phyloP scores from a whole-genome alignment of 371 early-diverging fungal species.

The Nematocida major region DNA sequence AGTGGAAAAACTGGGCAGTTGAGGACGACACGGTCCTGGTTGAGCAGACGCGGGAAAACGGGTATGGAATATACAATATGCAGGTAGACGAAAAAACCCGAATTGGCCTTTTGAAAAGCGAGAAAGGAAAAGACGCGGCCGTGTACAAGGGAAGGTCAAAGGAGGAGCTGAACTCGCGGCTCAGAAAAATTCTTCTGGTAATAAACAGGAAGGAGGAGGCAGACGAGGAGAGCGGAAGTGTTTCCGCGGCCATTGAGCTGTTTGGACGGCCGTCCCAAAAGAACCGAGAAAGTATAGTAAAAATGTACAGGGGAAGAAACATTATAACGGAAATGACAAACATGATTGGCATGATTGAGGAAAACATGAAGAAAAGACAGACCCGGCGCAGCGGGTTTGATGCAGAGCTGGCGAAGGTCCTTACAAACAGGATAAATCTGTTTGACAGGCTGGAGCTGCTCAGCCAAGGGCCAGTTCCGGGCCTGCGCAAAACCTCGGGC shows the following conservation, averaged over 20 bases:
- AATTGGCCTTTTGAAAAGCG: constrained; percentile 50
- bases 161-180: constrained; percentile 63
- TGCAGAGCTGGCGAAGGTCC: constrained; percentile 50
- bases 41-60: constrained; percentile 44
- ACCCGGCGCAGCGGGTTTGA: constrained; percentile 53
- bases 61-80: constrained; percentile 62
- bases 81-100: constrained; percentile 26
- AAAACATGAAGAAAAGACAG: constrained; percentile 50
- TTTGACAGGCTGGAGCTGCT: constrained; percentile 49
- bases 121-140: constrained; percentile 37
- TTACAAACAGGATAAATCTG: constrained; percentile 59
- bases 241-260: constrained; percentile 57
- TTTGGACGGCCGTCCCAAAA: constrained; percentile 60
- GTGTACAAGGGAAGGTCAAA: constrained; percentile 50
- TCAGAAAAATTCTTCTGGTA: constrained; percentile 61
- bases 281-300: constrained; percentile 56
- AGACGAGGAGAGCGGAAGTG: constrained; percentile 54
- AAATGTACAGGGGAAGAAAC: constrained; percentile 53
- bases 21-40: constrained; percentile 63
- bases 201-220: constrained; percentile 60
- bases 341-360: constrained; percentile 58
- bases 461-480: constrained; percentile 20
- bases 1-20: constrained; percentile 58
- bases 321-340: constrained; percentile 53
- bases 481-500: constrained; percentile 46